Evolutionary conservation across 148 eudicot species (phyloP), one percentile per base, ranked within the genome.

Genomic region (Vaccinium darrowii): DNA sequence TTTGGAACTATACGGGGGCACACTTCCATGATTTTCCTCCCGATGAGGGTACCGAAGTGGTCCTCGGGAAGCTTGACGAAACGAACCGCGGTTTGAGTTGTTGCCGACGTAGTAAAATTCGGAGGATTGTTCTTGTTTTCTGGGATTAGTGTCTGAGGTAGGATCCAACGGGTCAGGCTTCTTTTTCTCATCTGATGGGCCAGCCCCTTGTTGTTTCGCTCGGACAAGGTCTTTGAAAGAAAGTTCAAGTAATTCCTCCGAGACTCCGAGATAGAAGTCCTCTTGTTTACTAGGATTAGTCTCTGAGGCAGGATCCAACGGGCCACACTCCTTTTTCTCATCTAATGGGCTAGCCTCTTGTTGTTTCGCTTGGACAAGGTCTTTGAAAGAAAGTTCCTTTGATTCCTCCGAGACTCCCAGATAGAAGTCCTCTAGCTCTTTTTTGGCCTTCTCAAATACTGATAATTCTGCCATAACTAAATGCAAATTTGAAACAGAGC

Each of bases 391-490:
- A 57, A 90, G 86, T 81, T 90, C 86, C 1, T 88, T 87, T 0
- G 88, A 88, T 3, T 90, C 91, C 58, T 90, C 91, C 7, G 90
- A 86, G 78, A 90, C 79, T 2, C 91, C 91, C 0, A 36, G 51
- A 56, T 90, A 90, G 83, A 90, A 30, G 1, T 90, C 91, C 57
- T 90, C 91, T 3, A 88, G 88, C 87, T 90, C 91, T 69, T 80
- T 86, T 81, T 82, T 80, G 16, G 91, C 91, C 82, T 86, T 90
- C 8, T 84, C 87, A 43, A 88, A 47, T 25, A 86, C 87, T 73
- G 81, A 56, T 5, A 14, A 39, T 58, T 90, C 90, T 23, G 86
- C 88, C 89, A 89, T 82, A 39, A 67, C 27, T 30, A 9, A 9
- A 57, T 12, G 25, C 43, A 62, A 8, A 14, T 21, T 27, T 39